Conservation (phyloP, 176 grass and related monocot species). For the Eleusine coracana region DNA sequence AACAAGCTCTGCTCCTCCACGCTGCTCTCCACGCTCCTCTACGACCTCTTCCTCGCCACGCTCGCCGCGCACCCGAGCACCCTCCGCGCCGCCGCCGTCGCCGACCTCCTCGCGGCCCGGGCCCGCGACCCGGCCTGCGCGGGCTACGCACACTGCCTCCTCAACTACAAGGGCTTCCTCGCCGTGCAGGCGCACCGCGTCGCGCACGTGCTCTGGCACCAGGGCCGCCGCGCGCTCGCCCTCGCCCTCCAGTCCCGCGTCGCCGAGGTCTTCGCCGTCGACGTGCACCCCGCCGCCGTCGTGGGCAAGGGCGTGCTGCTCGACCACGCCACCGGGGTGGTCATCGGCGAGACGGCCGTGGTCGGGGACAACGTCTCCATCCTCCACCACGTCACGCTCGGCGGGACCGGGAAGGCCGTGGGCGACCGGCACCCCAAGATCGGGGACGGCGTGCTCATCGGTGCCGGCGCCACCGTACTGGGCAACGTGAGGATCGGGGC, state of each 20-base stretch:
- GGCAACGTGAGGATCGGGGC: constrained; percentile 87
- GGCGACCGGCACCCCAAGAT: constrained; percentile 96
- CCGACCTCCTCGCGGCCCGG: constrained; percentile 73
- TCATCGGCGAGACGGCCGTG: constrained; percentile 93
- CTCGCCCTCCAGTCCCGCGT: constrained; percentile 90
- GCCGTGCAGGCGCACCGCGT: constrained; percentile 90
- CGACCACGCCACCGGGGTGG: constrained; percentile 88
- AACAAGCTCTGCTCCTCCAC: constrained; percentile 98
- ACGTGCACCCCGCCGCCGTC: constrained; percentile 85
- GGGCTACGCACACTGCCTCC: constrained; percentile 82
- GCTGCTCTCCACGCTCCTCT: constrained; percentile 82
- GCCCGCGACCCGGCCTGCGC: constrained; percentile 76
- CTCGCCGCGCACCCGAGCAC: constrained; percentile 57
- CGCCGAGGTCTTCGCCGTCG: constrained; percentile 90
- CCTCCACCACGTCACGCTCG: constrained; percentile 96
- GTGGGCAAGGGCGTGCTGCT: constrained; percentile 87
- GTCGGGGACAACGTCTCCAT: constrained; percentile 95
- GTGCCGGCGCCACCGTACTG: constrained; percentile 90
- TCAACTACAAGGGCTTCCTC: constrained; percentile 98
- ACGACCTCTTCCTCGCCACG: constrained; percentile 78
- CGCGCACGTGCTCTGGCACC: constrained; percentile 79
- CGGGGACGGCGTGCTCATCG: constrained; percentile 81
- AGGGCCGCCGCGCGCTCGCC: constrained; percentile 69
- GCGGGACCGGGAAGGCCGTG: constrained; percentile 83
- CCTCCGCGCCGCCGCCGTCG: constrained; percentile 56